Conservation (phyloP, 768 basidiomycete genomes). For the Pisolithus tinctorius region DNA sequence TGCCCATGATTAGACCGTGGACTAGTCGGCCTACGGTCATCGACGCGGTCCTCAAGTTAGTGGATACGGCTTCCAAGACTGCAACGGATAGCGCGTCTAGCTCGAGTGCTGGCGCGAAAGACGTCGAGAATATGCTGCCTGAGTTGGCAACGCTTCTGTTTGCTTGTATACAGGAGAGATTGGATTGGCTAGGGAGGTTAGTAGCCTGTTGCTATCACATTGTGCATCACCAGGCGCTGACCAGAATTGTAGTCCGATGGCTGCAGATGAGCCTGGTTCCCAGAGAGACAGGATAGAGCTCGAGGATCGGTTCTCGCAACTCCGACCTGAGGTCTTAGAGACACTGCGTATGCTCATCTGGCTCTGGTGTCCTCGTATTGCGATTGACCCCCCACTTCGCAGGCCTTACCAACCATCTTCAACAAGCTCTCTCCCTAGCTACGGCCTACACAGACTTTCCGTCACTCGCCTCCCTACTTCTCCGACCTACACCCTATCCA, state of each 20-base stretch:
- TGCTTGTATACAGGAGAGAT: conserved; percentile 57
- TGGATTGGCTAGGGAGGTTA: conserved; percentile 64
- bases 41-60: conserved; percentile 64
- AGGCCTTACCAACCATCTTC: conserved; percentile 64
- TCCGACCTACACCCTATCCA: conserved; percentile 56
- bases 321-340: conserved; percentile 73
- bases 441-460: conserved; percentile 84
- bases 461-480: conserved; percentile 79
- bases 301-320: conserved; percentile 56
- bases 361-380: neutral
- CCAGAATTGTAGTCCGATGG: conserved; percentile 33
- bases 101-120: conserved; percentile 16
- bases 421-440: conserved; percentile 74
- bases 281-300: conserved; percentile 55
- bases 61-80: conserved; percentile 48
- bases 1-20: conserved; percentile 74
- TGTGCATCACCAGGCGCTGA: neutral
- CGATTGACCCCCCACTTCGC: neutral
- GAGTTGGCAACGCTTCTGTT: conserved; percentile 59
- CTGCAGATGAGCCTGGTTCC: conserved; percentile 39
- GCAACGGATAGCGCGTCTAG: conserved; percentile 10
- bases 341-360: conserved; percentile 59
- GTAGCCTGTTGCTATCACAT: neutral
- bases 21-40: conserved; percentile 66
- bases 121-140: conserved; percentile 51